Percentiles rank a stretch among this genome's conserved stretches.
Evolutionary conservation across 805 yeast genomes (phyloP).

Genomic region (Candida fluviatilis): DNA sequence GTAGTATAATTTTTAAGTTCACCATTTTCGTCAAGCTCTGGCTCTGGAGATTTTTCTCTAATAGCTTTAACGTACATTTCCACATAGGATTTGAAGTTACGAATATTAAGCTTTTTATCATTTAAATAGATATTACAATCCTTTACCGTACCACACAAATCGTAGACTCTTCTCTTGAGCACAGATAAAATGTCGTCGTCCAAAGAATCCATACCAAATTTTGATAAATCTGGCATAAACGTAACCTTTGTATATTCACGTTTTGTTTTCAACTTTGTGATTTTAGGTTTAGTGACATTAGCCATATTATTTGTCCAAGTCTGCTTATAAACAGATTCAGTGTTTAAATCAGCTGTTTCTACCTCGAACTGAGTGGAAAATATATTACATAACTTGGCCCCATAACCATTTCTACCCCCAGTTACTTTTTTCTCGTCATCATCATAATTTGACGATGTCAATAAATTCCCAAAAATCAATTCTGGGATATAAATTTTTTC

Average conservation of each 20-base stretch:
- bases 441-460: conserved; percentile 94
- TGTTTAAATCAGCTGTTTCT: conserved; percentile 79
- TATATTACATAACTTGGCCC: conserved; percentile 95
- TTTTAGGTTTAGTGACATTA: conserved; percentile 68
- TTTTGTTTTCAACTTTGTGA: conserved; percentile 52
- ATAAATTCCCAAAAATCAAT: conserved; percentile 88
- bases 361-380: conserved; percentile 83
- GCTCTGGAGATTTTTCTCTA: conserved; percentile 43
- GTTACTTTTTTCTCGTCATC: conserved; percentile 93
- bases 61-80: conserved; percentile 84
- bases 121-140: conserved; percentile 78
- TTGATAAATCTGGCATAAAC: conserved; percentile 80
- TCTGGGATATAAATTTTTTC: conserved; percentile 94
- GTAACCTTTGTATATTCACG: conserved; percentile 83
- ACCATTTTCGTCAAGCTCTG: conserved; percentile 22
- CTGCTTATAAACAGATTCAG: conserved; percentile 66
- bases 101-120: conserved; percentile 64
- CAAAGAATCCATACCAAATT: conserved; percentile 79
- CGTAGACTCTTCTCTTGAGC: conserved; percentile 89
- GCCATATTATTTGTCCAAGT: conserved; percentile 88
- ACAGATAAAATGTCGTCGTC: conserved; percentile 84
- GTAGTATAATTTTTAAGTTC: conserved; percentile 33
- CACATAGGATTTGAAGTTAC: conserved; percentile 80
- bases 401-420: conserved; percentile 98
- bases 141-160: conserved; percentile 88